Percentiles rank a stretch among this genome's conserved stretches.
These are phyloP conservation scores for Apiospora phragmitis DNA, from an alignment of 2,329 filamentous ascomycete species.

Conservation along the genomic window DNA sequence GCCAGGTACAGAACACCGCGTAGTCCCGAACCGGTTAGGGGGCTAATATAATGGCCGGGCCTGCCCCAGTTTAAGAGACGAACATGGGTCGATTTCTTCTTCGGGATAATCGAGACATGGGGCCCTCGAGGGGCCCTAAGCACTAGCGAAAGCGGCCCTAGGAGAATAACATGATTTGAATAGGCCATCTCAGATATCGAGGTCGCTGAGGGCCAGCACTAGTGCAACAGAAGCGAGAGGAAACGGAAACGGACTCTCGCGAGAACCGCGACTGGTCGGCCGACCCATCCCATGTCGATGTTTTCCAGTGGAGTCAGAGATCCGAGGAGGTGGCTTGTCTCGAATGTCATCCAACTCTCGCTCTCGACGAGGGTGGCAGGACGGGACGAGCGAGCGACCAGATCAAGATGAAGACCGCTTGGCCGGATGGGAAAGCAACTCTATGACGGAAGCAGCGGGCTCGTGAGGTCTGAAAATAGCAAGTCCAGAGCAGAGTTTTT, in stretches of 20 bases:
- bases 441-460: conserved; percentile 16
- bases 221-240: neutral
- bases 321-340: conserved; percentile 41
- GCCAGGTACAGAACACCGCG: conserved; percentile 7
- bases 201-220: neutral
- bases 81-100: conserved; percentile 1
- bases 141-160: conserved; percentile 1
- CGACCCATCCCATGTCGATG: neutral
- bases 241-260: neutral
- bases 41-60: conserved; percentile 13
- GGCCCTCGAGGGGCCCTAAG: neutral
- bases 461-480: conserved; percentile 3
- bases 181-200: neutral
- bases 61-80: conserved; percentile 2
- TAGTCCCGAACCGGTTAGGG: conserved; percentile 7
- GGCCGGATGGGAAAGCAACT: conserved; percentile 14
- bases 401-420: neutral
- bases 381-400: neutral
- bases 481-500: neutral
- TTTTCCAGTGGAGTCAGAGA: conserved; percentile 11
- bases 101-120: neutral
- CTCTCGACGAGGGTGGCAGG: neutral
- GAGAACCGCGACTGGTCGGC: neutral
- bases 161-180: conserved; percentile 3
- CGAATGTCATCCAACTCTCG: conserved; percentile 18